Conservation (phyloP, 305 asterid genomes). For the Galium porrigens region DNA sequence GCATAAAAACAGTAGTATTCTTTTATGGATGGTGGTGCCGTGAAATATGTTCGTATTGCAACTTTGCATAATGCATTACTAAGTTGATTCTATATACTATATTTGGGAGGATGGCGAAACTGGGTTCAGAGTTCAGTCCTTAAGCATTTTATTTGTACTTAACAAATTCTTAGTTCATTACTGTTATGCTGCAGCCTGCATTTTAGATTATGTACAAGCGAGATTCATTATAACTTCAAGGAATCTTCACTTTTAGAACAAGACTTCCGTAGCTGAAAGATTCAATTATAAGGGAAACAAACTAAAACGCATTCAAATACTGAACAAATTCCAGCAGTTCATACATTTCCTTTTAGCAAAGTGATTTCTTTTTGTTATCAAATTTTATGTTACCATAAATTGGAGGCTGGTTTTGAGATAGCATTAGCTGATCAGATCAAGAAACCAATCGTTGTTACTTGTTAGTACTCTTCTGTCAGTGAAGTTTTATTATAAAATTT, state of each 20-base stretch:
- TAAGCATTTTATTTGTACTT: background rate
- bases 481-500: background rate
- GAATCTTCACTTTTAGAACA: background rate
- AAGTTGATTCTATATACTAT: background rate
- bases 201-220: conserved; percentile 1
- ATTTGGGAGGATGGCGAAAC: background rate
- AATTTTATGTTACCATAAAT: background rate
- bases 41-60: background rate
- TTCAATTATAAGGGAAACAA: background rate
- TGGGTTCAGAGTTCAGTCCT: background rate
- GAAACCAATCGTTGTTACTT: background rate
- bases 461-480: background rate
- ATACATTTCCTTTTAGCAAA: background rate
- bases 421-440: background rate
- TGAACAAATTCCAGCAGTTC: background rate
- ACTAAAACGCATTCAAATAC: background rate
- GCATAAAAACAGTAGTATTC: background rate
- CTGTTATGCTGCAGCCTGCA: background rate
- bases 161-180: background rate
- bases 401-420: background rate
- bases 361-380: background rate
- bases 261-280: background rate
- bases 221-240: background rate
- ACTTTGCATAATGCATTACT: background rate
- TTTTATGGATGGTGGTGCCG: background rate